Evolutionary conservation across 2,329 filamentous ascomycete genomes (phyloP), one percentile per base, ranked within the genome.

Genomic region (Alternaria tenuissima): DNA sequence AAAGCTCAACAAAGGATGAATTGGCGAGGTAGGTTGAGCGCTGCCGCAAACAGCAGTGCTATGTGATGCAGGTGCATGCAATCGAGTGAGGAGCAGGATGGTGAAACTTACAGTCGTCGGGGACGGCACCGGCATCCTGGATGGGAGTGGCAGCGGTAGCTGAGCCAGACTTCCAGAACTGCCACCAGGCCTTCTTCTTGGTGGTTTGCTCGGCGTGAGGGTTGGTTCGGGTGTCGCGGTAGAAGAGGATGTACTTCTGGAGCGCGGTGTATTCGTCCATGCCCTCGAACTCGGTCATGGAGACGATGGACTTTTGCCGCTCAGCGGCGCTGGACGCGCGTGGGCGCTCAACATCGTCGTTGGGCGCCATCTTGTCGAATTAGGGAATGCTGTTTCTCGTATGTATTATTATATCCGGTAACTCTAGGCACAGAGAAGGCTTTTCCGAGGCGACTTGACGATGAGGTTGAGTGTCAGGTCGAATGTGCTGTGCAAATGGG

Each of bases 221-320:
- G 46, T 75, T 77, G 54, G 82, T 81, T 74, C 86, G 85, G 59
- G 86, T 83, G 78, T 88, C 87, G 70, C 84, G 85, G 79, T 89
- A 89, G 74, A 86, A 87, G 66, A 87, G 88, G 77, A 90, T 89
- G 81, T 88, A 90, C 73, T 87, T 85, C 75, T 89, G 87, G 55
- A 90, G 81, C 54, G 87, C 86, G 67, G 85, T 84, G 79, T 89
- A 90, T 78, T 90, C 88, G 76, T 89, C 87, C 79, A 81, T 76
- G 68, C 82, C 81, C 69, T 83, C 81, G 62, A 79, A 77, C 47
- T 71, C 74, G 51, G 71, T 71, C 68, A 75, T 67, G 53, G 64
- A 68, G 64, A 75, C 74, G 30, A 76, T 75, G 43, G 76, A 78
- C 69, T 75, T 74, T 36, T 75, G 72, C 54, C 76, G 74, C 57